Percentiles rank a stretch among this genome's conserved stretches.
Conservation (phyloP, 768 basidiomycete genomes). For the Leccinum aurantiacum region DNA sequence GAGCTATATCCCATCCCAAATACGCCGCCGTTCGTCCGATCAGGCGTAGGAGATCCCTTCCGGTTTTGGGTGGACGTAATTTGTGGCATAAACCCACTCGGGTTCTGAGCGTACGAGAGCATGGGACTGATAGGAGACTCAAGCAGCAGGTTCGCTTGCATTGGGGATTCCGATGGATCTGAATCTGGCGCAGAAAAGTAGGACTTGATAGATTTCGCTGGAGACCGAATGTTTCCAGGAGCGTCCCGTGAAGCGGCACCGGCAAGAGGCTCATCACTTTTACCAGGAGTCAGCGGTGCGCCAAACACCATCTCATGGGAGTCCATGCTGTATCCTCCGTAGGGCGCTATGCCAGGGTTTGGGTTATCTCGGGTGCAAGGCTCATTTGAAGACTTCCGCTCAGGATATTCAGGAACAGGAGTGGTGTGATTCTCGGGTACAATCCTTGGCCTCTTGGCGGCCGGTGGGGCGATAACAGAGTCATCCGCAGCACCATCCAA, state of each 20-base stretch:
- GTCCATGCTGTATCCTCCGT: not conserved
- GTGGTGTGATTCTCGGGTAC: slow-evolving; percentile 4
- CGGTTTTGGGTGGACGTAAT: slow-evolving; percentile 38
- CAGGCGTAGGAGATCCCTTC: slow-evolving; percentile 14
- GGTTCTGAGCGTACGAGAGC: slow-evolving; percentile 37
- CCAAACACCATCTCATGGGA: not conserved
- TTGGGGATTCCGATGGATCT: slow-evolving; percentile 27
- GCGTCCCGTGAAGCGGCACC: not conserved
- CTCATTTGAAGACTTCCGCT: slow-evolving; percentile 10
- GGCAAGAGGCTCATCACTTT: slow-evolving; percentile 1
- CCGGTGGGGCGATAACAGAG: slow-evolving; percentile 23
- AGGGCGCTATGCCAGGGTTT: not conserved
- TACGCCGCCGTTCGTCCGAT: slow-evolving; percentile 26
- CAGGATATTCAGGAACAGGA: not conserved
- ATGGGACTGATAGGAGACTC: slow-evolving; percentile 36
- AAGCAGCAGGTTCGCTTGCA: slow-evolving; percentile 26
- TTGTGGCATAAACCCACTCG: slow-evolving; percentile 37
- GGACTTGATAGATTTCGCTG: slow-evolving; percentile 35
- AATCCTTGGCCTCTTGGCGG: slow-evolving; percentile 23
- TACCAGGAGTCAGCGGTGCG: slow-evolving; percentile 3
- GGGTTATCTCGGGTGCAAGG: slow-evolving; percentile 3
- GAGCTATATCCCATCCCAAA: slow-evolving; percentile 52
- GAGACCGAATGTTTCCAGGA: slow-evolving; percentile 26
- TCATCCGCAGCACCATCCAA: slow-evolving; percentile 23
- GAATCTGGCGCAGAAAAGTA: slow-evolving; percentile 41